Evolutionary conservation across 2,329 filamentous ascomycete genomes (phyloP), one percentile per base, ranked within the genome.

Genomic region (Akanthomyces muscarius): DNA sequence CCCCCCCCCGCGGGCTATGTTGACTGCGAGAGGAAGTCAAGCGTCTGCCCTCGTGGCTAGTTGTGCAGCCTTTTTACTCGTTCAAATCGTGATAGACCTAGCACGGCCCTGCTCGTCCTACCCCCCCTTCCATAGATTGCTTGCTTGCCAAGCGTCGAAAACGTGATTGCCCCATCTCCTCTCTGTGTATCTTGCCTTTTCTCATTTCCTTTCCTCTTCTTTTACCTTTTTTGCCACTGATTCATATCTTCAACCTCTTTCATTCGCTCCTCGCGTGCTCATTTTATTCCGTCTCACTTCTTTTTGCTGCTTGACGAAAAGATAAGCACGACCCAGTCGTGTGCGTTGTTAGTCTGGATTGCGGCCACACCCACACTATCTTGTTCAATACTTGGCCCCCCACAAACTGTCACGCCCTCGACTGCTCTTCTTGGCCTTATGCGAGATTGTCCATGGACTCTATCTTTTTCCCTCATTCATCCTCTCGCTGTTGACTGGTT

Each of bases 201-300:
- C 42, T 36, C 21, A 30, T 30, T 41, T n/a, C 30, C 11, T 44
- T 44, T 36, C 38, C 33, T 38, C 28, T 57, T 23, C 28, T 21
- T 33, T 47, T 36, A 45, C 21, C 23, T 30, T 4, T 30, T 55
- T 44, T 30, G 38, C 53, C 36, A 28, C 33, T n/a, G 44, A 30
- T 21, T 60, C 47, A 60, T 7, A 33, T 51, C 42, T n/a, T 58
- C 5, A 30, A 16, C 18, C n/a, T 28, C 13, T 28, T 2, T 21
- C 18, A 45, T 30, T 36, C 44, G 28, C 55, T 60, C 42, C 56
- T 60, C 56, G 56, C 56, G 25, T 51, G 28, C 44, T 33, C 56
- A 28, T 42, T 14, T 33, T 51, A 36, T 25, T 48, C 25, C 21
- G 10, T 25, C 21, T 38, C 18, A 7, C 8, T 6, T 33, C 4